phyloP scores from a whole-genome alignment of 1,284 basidiomycete genomes.

The Blastosporella zonata region DNA sequence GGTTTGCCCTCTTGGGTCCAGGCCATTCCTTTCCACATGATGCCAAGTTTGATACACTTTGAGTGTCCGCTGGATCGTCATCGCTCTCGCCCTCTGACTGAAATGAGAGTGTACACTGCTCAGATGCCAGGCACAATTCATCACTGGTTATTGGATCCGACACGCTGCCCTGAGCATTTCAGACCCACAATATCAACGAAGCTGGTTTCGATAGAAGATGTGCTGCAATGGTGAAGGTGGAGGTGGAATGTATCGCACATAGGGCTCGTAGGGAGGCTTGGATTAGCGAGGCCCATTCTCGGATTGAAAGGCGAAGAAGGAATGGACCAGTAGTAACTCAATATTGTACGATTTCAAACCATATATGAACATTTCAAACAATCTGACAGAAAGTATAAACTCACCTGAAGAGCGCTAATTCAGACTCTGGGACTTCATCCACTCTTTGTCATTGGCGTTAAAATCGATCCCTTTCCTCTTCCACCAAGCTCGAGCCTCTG shows the following conservation, averaged over 20 bases:
- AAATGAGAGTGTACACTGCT: slow-evolving; percentile 12
- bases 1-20: slow-evolving; percentile 9
- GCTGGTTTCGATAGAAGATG: slow-evolving; percentile 13
- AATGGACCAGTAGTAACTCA: neutral
- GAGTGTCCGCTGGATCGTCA: slow-evolving; percentile 24
- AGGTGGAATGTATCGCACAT: neutral
- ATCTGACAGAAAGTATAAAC: neutral
- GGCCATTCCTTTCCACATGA: slow-evolving; percentile 28
- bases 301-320: neutral
- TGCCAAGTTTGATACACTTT: slow-evolving; percentile 31
- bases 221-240: slow-evolving; percentile 12
- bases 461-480: slow-evolving; percentile 73
- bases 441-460: slow-evolving; percentile 75
- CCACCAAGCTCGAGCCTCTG: slow-evolving; percentile 75
- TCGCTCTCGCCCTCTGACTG: neutral
- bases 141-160: slow-evolving; percentile 17
- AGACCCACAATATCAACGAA: neutral
- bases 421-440: slow-evolving; percentile 75
- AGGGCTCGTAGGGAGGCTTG: too few species aligned
- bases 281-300: too few species aligned
- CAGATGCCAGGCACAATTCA: slow-evolving; percentile 13
- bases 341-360: neutral
- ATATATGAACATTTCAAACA: neutral
- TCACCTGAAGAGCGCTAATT: slow-evolving; percentile 50
- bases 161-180: neutral